Evolutionary conservation across 1,284 basidiomycete species (phyloP).

Genomic region (Ganoderma leucocontextum): DNA sequence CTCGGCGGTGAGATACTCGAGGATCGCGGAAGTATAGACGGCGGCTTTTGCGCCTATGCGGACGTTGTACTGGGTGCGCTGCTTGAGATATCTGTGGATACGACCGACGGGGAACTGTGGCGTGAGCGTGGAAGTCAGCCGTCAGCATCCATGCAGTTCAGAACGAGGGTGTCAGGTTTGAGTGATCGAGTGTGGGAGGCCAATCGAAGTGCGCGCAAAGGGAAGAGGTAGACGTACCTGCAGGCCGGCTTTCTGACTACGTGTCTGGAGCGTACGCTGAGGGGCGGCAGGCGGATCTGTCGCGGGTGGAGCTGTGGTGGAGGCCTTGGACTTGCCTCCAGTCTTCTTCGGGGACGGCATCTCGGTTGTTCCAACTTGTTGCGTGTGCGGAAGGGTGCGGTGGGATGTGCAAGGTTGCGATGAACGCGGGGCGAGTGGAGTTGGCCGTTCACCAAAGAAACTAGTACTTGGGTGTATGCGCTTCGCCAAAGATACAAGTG

Average conservation of each 20-base stretch:
- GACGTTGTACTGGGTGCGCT: constrained; percentile 92
- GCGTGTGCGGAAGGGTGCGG: background rate
- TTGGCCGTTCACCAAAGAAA: background rate
- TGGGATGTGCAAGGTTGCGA: background rate
- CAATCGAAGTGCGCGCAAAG: constrained; percentile 14
- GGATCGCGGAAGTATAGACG: constrained; percentile 90
- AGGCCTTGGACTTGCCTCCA: constrained; percentile 30
- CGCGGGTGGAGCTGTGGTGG: constrained; percentile 47
- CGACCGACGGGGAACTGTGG: constrained; percentile 89
- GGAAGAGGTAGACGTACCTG: constrained; percentile 58
- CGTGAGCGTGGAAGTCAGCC: background rate
- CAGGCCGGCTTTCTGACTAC: constrained; percentile 85
- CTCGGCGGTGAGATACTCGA: constrained; percentile 92
- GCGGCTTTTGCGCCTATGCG: constrained; percentile 94
- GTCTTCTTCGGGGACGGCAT: constrained; percentile 35
- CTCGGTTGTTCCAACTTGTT: background rate
- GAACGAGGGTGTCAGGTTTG: background rate
- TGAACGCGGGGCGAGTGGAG: background rate
- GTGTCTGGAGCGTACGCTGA: constrained; percentile 62
- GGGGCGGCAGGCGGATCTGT: constrained; percentile 48
- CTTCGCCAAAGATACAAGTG: background rate
- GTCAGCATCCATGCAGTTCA: background rate
- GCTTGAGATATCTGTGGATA: constrained; percentile 95
- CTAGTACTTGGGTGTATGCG: background rate
- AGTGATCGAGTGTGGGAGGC: background rate